Conservation (phyloP, 192 early-diverging fungal species). For the Rhizoclosmatium globosum region DNA sequence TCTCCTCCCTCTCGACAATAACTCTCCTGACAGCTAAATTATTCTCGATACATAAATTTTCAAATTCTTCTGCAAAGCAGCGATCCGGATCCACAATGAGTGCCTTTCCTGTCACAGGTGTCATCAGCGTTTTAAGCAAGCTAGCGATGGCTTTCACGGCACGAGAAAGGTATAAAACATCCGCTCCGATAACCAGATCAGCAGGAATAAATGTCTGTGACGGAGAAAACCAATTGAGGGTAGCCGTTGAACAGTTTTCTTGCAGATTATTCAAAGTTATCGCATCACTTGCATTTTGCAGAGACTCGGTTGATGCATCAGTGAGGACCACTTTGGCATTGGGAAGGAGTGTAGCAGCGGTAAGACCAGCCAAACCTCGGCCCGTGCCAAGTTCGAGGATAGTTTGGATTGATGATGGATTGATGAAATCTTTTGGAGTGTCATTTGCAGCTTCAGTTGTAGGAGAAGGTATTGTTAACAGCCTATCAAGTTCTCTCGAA, state of each 20-base stretch:
- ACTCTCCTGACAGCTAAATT: not conserved
- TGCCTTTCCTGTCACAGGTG: not conserved
- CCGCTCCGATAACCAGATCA: conserved; percentile 11
- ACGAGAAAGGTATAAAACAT: conserved; percentile 9
- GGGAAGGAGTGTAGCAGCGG: conserved; percentile 6
- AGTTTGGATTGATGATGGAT: not conserved
- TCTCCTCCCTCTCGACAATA: not conserved
- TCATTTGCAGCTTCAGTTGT: not conserved
- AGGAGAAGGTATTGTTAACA: not conserved
- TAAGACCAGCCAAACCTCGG: not conserved
- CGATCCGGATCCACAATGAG: conserved; percentile 18
- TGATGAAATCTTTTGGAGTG: not conserved
- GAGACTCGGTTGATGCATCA: not conserved
- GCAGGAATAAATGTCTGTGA: too few species aligned
- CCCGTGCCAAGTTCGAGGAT: conserved; percentile 18
- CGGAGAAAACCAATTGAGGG: not conserved
- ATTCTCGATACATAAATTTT: not conserved
- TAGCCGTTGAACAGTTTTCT: not conserved
- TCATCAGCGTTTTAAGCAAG: not conserved
- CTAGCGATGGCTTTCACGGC: not conserved
- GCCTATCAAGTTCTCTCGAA: not conserved
- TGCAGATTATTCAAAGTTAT: not conserved
- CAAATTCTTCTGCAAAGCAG: conserved; percentile 19
- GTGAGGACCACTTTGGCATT: conserved; percentile 1
- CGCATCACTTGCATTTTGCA: not conserved